Evolutionary conservation across 1,284 basidiomycete genomes (phyloP).

Genomic region (Pholiota adiposa): DNA sequence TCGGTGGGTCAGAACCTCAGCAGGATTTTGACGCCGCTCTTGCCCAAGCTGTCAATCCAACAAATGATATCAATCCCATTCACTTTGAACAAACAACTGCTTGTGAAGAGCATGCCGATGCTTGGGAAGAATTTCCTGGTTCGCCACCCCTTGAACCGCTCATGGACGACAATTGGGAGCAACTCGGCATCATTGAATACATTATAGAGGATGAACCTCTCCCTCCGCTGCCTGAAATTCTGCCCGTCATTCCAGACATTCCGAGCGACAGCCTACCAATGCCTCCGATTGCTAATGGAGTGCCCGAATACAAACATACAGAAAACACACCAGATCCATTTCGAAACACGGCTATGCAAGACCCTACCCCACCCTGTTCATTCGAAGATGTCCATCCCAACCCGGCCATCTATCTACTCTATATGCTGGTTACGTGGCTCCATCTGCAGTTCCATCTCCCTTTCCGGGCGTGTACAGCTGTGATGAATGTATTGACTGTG

Average conservation of each 20-base stretch:
- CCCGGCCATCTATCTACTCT: background rate
- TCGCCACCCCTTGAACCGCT: no score
- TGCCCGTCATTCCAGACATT: background rate
- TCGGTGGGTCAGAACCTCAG: no score
- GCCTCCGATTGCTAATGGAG: background rate
- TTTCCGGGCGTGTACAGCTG: conserved; percentile 13
- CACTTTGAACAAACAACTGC: no score
- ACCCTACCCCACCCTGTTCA: background rate
- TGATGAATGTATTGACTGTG: conserved; percentile 1
- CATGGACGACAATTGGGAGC: background rate
- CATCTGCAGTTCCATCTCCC: conserved; percentile 13
- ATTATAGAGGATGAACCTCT: background rate
- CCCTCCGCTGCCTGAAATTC: background rate
- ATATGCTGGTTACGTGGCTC: conserved; percentile 13
- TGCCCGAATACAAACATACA: background rate
- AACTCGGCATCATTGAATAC: background rate
- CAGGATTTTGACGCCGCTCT: no score
- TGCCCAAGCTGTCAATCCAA: no score
- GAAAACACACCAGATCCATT: background rate
- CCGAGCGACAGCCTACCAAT: background rate
- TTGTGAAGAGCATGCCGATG: no score
- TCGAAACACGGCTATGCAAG: background rate
- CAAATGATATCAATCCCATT: no score
- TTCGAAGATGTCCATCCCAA: conserved; percentile 1
- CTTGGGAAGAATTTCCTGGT: no score